Percentiles rank a stretch among this genome's conserved stretches.
Evolutionary conservation across 345 rosid species (phyloP).

Genomic region (Combretum micranthum): DNA sequence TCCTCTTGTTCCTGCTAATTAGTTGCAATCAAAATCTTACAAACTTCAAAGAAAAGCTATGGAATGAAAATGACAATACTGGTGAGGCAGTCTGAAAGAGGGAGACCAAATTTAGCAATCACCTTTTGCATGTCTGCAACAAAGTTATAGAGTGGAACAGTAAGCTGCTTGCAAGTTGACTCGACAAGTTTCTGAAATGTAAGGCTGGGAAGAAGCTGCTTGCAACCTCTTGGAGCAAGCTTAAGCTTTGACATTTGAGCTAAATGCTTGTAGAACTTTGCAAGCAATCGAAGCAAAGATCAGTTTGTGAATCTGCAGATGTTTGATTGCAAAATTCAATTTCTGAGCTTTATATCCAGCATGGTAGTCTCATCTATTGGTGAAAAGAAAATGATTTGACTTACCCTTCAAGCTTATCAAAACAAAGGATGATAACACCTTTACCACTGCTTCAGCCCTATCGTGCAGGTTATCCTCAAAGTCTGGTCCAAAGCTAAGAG

Average conservation of each 20-base stretch:
- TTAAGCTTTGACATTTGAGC: conserved; percentile 67
- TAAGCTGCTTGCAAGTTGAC: conserved; percentile 68
- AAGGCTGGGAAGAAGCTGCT: conserved; percentile 58
- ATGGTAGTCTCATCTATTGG: too few species aligned
- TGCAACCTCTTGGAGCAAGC: conserved; percentile 72
- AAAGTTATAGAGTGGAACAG: conserved; percentile 63
- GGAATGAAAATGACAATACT: background rate
- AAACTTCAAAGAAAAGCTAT: background rate
- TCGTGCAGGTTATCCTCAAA: conserved; percentile 54
- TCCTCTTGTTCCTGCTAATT: conserved; percentile 57
- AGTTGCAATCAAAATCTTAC: conserved; percentile 4
- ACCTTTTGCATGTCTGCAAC: conserved; percentile 67
- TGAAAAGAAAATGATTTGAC: background rate
- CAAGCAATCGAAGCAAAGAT: conserved; percentile 45
- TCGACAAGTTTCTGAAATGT: conserved; percentile 73
- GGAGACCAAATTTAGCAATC: conserved; percentile 2
- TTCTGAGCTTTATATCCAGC: too few species aligned
- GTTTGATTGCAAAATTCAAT: background rate
- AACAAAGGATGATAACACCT: conserved; percentile 60
- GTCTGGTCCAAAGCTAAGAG: conserved; percentile 19
- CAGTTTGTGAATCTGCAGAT: conserved; percentile 64
- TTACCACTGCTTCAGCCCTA: conserved; percentile 51
- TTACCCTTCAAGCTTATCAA: conserved; percentile 66
- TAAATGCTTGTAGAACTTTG: conserved; percentile 66
- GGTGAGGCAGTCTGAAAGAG: background rate